Evolutionary conservation across 163 green algal genomes (phyloP).

Genomic region (Chlamydomonas reinhardtii): DNA sequence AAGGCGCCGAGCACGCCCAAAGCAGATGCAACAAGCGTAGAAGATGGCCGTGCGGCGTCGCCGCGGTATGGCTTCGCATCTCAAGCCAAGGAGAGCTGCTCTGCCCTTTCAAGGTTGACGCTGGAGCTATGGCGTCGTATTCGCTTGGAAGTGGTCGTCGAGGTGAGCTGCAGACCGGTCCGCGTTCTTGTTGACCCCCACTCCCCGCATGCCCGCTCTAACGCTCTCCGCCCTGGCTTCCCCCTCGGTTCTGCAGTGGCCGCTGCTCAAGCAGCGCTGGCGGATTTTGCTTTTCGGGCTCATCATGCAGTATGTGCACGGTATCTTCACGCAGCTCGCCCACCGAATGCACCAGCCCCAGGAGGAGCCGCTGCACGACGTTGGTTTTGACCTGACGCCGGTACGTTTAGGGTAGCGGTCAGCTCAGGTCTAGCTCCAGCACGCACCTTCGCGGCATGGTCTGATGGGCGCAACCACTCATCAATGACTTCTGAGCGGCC

Average conservation of each 20-base stretch:
- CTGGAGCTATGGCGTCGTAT: constrained; percentile 40
- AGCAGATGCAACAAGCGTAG: background rate
- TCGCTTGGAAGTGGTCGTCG: constrained; percentile 49
- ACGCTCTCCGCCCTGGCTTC: background rate
- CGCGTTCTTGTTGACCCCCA: background rate
- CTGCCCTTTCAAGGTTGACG: background rate
- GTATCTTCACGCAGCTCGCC: constrained; percentile 92
- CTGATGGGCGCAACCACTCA: too few species aligned
- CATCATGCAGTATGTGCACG: constrained; percentile 93
- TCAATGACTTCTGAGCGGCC: too few species aligned
- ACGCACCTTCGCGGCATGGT: background rate
- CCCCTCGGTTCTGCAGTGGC: constrained; percentile 70
- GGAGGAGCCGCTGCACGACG: constrained; percentile 80
- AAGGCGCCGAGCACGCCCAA: background rate
- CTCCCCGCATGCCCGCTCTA: background rate
- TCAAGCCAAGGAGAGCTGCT: constrained; percentile 9
- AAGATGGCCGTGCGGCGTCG: background rate
- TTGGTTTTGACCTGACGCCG: constrained; percentile 87
- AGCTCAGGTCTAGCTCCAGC: background rate
- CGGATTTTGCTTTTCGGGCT: constrained; percentile 85
- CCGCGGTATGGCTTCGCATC: background rate
- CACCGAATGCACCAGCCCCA: constrained; percentile 87
- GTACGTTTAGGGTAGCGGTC: constrained; percentile 46
- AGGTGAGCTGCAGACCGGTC: constrained; percentile 19
- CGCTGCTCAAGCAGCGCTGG: constrained; percentile 85